Conservation (phyloP, 345 rosid species). For the Erodium maritimum region DNA sequence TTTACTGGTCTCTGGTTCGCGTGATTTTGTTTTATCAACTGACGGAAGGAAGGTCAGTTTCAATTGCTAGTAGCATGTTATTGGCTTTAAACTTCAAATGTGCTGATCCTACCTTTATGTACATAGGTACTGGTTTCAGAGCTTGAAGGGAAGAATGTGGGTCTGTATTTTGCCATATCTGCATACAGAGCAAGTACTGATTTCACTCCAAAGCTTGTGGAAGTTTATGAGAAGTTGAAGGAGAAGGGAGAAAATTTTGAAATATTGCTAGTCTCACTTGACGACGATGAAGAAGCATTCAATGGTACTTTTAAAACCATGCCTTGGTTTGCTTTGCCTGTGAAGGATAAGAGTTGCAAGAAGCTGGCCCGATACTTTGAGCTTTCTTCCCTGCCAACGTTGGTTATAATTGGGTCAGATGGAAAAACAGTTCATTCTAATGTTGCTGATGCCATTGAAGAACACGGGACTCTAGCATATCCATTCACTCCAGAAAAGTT, state of each 20-base stretch:
- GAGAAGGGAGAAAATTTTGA: conserved; percentile 24
- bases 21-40: conserved; percentile 46
- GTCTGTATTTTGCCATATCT: conserved; percentile 15
- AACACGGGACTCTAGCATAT: conserved; percentile 24
- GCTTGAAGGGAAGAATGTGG: conserved; percentile 30
- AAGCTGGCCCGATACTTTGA: conserved; percentile 22
- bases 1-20: conserved; percentile 33
- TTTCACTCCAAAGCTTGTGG: conserved; percentile 18
- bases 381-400: conserved; percentile 21
- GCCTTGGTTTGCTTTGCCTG: conserved; percentile 29
- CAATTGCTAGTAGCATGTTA: not conserved
- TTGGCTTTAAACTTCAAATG: conserved; percentile 2
- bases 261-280: conserved; percentile 21
- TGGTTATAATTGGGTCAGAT: conserved; percentile 25
- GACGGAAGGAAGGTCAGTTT: conserved; percentile 38
- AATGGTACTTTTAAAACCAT: conserved; percentile 11
- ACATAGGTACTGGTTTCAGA: conserved; percentile 22
- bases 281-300: conserved; percentile 18
- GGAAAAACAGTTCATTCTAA: conserved; percentile 25
- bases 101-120: not conserved
- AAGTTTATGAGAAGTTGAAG: conserved; percentile 20
- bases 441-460: conserved; percentile 21
- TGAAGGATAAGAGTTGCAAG: conserved; percentile 16
- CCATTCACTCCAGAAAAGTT: conserved; percentile 31
- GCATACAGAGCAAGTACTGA: conserved; percentile 10